Evolutionary conservation across 257 asterid genomes (phyloP).

Genomic region (Salvia hispanica): DNA sequence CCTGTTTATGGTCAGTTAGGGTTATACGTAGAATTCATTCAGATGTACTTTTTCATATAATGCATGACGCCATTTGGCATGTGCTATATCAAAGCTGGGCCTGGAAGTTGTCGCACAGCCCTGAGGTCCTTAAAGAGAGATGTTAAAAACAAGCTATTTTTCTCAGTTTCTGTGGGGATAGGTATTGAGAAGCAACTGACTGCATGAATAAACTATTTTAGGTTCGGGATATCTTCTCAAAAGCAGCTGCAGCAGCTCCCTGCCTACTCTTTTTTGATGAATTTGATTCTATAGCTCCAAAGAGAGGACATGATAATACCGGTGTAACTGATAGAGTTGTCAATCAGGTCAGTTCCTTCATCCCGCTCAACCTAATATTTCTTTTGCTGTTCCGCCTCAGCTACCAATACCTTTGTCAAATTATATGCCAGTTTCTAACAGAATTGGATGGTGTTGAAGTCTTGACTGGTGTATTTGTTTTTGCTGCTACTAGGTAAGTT

Average conservation of each 20-base stretch:
- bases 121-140: too few species aligned
- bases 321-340: constrained; percentile 98
- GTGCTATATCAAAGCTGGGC: constrained; percentile 2
- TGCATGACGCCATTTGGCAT: not conserved
- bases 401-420: constrained; percentile 31
- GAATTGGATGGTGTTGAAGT: constrained; percentile 98
- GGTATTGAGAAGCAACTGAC: constrained; percentile 20
- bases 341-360: constrained; percentile 63
- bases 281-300: constrained; percentile 96
- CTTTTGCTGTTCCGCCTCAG: constrained; percentile 12
- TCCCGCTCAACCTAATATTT: constrained; percentile 8
- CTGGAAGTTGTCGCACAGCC: too few species aligned
- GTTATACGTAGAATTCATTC: not conserved
- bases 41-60: not conserved
- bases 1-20: constrained; percentile 57
- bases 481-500: constrained; percentile 88
- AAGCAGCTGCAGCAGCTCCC: constrained; percentile 97
- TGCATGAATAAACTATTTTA: constrained; percentile 38
- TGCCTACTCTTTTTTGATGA: constrained; percentile 93
- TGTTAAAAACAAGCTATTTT: too few species aligned
- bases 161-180: not conserved
- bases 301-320: constrained; percentile 96
- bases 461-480: constrained; percentile 95
- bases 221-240: constrained; percentile 93
- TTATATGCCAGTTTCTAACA: constrained; percentile 69